Evolutionary conservation across 441 rosid species (phyloP).

Genomic region (Brassica hybrid): DNA sequence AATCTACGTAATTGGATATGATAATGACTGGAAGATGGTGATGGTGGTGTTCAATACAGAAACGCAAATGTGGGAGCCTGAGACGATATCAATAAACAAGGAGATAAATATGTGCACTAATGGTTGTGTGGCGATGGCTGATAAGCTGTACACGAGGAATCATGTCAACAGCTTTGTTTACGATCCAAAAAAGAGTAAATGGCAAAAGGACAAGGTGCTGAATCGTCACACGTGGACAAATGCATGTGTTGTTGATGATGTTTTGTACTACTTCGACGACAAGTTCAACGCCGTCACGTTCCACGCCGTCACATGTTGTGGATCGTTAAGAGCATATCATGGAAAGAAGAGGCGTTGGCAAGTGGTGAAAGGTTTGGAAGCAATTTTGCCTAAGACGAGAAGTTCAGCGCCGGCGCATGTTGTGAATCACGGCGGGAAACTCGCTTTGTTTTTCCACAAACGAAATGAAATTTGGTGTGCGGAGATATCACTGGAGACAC

Average conservation of each 20-base stretch:
- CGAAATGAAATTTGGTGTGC: neutral
- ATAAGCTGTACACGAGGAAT: neutral
- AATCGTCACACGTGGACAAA: neutral
- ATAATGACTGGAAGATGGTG: neutral
- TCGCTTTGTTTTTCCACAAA: neutral
- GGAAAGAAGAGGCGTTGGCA: neutral
- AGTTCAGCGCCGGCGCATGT: neutral
- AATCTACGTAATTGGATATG: neutral
- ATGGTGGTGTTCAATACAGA: constrained; percentile 17
- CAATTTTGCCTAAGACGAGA: neutral
- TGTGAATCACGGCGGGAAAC: neutral
- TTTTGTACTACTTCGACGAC: neutral
- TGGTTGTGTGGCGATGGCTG: neutral
- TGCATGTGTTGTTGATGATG: neutral
- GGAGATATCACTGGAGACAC: neutral
- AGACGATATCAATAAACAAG: neutral
- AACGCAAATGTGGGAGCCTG: constrained; percentile 18
- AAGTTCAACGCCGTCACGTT: no score
- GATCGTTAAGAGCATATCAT: neutral
- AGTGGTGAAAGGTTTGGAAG: constrained; percentile 5
- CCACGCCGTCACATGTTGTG: no score
- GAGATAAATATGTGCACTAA: neutral
- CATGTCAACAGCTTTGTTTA: neutral
- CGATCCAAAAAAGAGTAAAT: neutral
- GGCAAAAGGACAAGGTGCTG: neutral